A percentile compares a stretch with the other conserved stretches of the same genome.
Evolutionary conservation across 108 stramenopile genomes (phyloP).

Genomic region (Nitzschia inconspicua): DNA sequence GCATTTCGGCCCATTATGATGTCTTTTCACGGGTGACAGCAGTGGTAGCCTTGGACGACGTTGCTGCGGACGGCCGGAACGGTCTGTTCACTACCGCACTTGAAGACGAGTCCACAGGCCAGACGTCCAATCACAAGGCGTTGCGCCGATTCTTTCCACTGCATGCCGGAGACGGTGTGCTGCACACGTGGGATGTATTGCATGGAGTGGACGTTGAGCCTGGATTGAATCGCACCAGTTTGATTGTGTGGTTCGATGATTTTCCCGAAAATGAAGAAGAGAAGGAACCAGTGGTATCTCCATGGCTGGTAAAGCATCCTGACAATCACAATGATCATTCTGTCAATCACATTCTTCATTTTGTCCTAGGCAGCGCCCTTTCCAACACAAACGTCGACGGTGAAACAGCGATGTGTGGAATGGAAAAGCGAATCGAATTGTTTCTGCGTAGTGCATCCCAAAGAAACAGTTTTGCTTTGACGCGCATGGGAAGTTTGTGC

Average conservation of each 20-base stretch:
- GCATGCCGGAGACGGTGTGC: constrained; percentile 53
- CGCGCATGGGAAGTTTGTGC: constrained; percentile 52
- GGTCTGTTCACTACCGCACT: constrained; percentile 51
- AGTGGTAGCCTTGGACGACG: constrained; percentile 65
- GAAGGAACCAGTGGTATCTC: constrained; percentile 7
- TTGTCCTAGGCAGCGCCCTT: constrained; percentile 59
- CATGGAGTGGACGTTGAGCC: constrained; percentile 75
- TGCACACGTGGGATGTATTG: constrained; percentile 70
- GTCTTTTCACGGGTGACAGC: constrained; percentile 60
- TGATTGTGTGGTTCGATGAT: constrained; percentile 70
- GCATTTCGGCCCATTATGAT: constrained; percentile 69
- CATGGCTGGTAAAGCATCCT: constrained; percentile 41
- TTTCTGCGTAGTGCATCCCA: constrained; percentile 53
- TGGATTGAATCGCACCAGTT: constrained; percentile 51
- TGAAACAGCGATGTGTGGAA: not conserved
- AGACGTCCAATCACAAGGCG: constrained; percentile 49
- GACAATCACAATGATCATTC: not conserved
- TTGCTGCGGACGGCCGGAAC: constrained; percentile 52
- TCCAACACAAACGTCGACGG: constrained; percentile 23
- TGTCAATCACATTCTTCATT: constrained; percentile 50
- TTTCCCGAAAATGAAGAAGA: constrained; percentile 1
- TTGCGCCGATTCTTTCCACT: constrained; percentile 61
- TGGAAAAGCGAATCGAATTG: constrained; percentile 12
- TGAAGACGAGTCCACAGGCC: not conserved
- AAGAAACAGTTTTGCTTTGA: constrained; percentile 61